These are phyloP conservation scores for Saccharata proteae DNA, from an alignment of 2,329 filamentous ascomycete genomes.

Conservation along the genomic window DNA sequence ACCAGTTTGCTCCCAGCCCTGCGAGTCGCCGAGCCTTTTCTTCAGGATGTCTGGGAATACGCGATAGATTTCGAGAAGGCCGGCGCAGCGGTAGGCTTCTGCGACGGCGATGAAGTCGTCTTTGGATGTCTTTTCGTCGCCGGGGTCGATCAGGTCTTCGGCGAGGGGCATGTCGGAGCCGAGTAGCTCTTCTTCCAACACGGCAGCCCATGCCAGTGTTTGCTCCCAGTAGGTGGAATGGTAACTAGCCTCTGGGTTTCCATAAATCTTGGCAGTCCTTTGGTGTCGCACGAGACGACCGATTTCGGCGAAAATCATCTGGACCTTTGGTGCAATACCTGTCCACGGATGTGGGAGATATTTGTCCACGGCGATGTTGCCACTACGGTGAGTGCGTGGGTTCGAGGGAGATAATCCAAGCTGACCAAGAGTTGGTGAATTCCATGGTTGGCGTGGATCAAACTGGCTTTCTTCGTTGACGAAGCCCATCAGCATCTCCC, in stretches of 20 bases:
- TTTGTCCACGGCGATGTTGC: constrained; percentile 21
- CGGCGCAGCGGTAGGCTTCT: constrained; percentile 40
- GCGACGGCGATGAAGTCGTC: constrained; percentile 42
- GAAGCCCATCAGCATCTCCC: constrained; percentile 48
- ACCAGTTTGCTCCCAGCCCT: constrained; percentile 6
- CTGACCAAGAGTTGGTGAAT: constrained; percentile 11
- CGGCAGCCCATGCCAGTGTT: constrained; percentile 22
- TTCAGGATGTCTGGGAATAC: constrained; percentile 40
- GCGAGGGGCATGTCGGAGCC: constrained; percentile 34
- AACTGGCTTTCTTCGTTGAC: constrained; percentile 29
- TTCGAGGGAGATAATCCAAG: constrained; percentile 6
- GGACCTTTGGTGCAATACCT: constrained; percentile 32
- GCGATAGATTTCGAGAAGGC: constrained; percentile 42
- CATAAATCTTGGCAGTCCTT: no score
- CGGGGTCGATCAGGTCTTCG: constrained; percentile 37
- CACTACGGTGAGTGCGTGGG: constrained; percentile 4
- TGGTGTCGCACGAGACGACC: constrained; percentile 31
- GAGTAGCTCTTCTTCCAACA: constrained; percentile 37
- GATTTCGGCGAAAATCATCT: constrained; percentile 34
- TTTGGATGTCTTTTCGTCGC: constrained; percentile 40
- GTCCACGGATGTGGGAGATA: constrained; percentile 38
- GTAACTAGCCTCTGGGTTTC: neutral
- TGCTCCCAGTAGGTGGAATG: constrained; percentile 2
- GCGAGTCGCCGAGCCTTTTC: constrained; percentile 25
- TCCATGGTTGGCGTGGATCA: constrained; percentile 12